Base-by-base conservation (phyloP, 345 rosid species). In the Mallotus nudiflorus region DNA sequence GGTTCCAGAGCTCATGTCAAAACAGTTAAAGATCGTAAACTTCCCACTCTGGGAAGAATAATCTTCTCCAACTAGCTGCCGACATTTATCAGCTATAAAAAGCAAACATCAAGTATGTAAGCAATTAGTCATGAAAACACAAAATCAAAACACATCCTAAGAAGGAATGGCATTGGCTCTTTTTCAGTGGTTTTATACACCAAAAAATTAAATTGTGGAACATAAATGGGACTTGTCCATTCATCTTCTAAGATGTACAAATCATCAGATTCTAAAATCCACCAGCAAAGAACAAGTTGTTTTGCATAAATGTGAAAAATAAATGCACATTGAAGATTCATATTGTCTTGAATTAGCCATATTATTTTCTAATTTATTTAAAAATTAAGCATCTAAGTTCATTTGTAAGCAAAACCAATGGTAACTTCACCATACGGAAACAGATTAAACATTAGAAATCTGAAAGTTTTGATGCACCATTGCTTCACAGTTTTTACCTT, bases 1-100 rank as follows among this genome's bases (percentile, higher is more conserved):
- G 9, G 97, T 85, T 67, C 97, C 99, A 1, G 92, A 75, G 66
- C 96, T 79, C 97, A 95, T 86, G 80, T 95, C 99, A 28, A 95
- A 90, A 81, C 99, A 95, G 74, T 90, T 82, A 74, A 92, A 73
- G 62, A 95, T 56, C 8, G 97, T 91, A 70, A 93, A 93, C 80
- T 90, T 72, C 39, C 97, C 99, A 76, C 99, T 95, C 82, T 87
- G 86, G 19, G 99, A 95, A 13, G 99, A 86, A 39, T 76, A 86
- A 67, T 86, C 84, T 56, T 87, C 89, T 70, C 99, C 99, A 48
- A 94, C 85, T 70, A 91, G 81, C 22, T 86, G 83, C 73, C 99
- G 75, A 65, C 92, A 91, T 86, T 90, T 94, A 62, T 94, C 99
- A 62, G 99, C 99, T 94, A 71, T 51, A 59, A 33, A 65, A 53